phyloP scores from a whole-genome alignment of 768 basidiomycete species.

The Boletellus emodensis region DNA sequence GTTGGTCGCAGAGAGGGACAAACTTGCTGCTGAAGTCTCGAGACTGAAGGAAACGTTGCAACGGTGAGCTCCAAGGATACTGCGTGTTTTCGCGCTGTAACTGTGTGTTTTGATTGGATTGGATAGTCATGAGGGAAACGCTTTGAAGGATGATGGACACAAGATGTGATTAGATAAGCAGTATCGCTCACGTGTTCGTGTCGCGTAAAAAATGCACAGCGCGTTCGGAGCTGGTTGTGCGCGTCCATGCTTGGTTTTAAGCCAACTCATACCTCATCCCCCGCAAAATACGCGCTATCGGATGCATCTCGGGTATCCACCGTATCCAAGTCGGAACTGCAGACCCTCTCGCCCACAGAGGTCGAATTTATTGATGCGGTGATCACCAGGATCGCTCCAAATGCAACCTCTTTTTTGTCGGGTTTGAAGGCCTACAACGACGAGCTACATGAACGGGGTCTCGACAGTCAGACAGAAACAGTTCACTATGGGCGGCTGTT shows the following conservation, averaged over 20 bases:
- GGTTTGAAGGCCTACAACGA: constrained; percentile 87
- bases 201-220: constrained; percentile 22
- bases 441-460: constrained; percentile 64
- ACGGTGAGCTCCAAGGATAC: constrained; percentile 9
- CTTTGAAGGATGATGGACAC: not conserved
- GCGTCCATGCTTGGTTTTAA: constrained; percentile 42
- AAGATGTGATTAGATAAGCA: constrained; percentile 23
- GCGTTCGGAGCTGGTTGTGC: constrained; percentile 9
- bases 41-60: constrained; percentile 14
- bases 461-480: constrained; percentile 76
- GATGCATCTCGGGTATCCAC: constrained; percentile 42
- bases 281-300: constrained; percentile 30
- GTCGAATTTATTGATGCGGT: constrained; percentile 74
- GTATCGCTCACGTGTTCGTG: constrained; percentile 21
- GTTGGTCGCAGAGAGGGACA: constrained; percentile 16
- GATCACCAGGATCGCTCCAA: constrained; percentile 59
- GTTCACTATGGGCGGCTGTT: constrained; percentile 78
- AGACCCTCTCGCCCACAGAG: constrained; percentile 48
- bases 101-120: not conserved
- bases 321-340: constrained; percentile 46
- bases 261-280: constrained; percentile 48
- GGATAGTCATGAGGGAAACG: not conserved
- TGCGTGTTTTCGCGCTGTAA: not conserved
- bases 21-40: constrained; percentile 12
- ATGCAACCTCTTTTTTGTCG: constrained; percentile 71